Conservation (phyloP, 768 basidiomycete genomes). For the Lactifluus hygrophoroides region DNA sequence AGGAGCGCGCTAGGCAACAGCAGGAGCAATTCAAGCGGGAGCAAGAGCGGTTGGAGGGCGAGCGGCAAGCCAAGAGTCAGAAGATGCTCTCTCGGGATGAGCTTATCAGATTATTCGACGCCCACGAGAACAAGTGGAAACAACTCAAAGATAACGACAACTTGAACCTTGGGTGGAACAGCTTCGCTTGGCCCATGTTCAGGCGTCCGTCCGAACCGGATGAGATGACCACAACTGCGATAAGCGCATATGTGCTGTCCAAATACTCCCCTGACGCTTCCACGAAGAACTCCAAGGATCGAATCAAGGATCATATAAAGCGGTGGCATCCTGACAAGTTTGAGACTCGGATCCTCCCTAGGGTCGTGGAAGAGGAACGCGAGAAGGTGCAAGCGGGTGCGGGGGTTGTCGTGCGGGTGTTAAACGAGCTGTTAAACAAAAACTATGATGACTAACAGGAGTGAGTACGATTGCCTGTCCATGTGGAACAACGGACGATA, state of each 20-base stretch:
- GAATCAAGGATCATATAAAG: slow-evolving; percentile 65
- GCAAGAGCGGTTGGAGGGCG: slow-evolving; percentile 49
- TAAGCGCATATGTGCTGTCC: slow-evolving; percentile 56
- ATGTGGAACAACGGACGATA: neutral
- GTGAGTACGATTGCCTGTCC: slow-evolving; percentile 10
- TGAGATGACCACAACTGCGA: slow-evolving; percentile 47
- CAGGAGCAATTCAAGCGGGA: slow-evolving; percentile 62
- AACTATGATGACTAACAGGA: slow-evolving; percentile 22
- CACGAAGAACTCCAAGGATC: slow-evolving; percentile 51
- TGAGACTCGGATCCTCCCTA: slow-evolving; percentile 55
- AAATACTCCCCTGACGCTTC: slow-evolving; percentile 47
- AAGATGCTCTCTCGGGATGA: slow-evolving; percentile 50
- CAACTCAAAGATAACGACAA: slow-evolving; percentile 30
- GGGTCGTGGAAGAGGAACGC: slow-evolving; percentile 54
- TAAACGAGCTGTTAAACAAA: slow-evolving; percentile 61
- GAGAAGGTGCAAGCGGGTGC: slow-evolving; percentile 67
- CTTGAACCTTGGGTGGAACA: slow-evolving; percentile 54
- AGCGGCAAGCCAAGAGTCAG: slow-evolving; percentile 31
- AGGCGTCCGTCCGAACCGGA: slow-evolving; percentile 48
- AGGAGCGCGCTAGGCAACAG: slow-evolving; percentile 53
- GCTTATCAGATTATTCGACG: slow-evolving; percentile 44
- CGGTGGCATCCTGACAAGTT: slow-evolving; percentile 82
- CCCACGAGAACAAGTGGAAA: slow-evolving; percentile 56
- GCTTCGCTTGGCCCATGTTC: slow-evolving; percentile 71
- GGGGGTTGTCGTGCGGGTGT: slow-evolving; percentile 57